Conservation (phyloP, 192 early-diverging fungal genomes). For the Coemansia guatemalensis region DNA sequence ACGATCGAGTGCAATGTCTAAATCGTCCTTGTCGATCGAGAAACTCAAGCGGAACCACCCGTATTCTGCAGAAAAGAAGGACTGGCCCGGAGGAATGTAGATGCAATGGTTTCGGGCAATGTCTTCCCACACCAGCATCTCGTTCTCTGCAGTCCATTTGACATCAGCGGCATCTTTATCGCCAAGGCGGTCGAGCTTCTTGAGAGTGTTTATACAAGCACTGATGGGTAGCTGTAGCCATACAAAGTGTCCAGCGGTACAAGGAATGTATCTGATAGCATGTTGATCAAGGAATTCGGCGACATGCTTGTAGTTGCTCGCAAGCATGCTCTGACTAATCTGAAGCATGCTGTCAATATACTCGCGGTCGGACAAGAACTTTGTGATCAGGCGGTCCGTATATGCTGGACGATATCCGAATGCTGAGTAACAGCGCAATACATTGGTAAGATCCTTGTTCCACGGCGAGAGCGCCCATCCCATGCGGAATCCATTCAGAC, state of each 20-base stretch:
- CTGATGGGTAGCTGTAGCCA: slow-evolving; percentile 52
- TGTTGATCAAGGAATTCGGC: slow-evolving; percentile 46
- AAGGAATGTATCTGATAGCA: slow-evolving; percentile 57
- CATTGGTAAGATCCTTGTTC: slow-evolving; percentile 53
- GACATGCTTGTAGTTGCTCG: slow-evolving; percentile 52
- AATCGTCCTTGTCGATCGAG: slow-evolving; percentile 48
- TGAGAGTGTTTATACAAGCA: slow-evolving; percentile 50
- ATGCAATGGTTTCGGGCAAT: slow-evolving; percentile 57
- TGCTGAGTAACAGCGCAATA: slow-evolving; percentile 36
- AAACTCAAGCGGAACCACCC: slow-evolving; percentile 72
- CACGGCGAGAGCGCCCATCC: slow-evolving; percentile 64
- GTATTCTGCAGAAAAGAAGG: slow-evolving; percentile 58
- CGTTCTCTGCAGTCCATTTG: slow-evolving; percentile 45
- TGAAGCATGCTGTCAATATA: slow-evolving; percentile 62
- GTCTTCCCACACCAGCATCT: slow-evolving; percentile 54
- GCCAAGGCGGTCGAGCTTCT: slow-evolving; percentile 7
- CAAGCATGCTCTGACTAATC: slow-evolving; percentile 59
- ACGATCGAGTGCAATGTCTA: slow-evolving; percentile 56
- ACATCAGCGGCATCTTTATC: slow-evolving; percentile 5
- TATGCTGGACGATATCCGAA: slow-evolving; percentile 67
- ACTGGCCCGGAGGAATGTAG: slow-evolving; percentile 67
- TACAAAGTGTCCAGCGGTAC: slow-evolving; percentile 72
- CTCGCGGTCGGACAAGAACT: slow-evolving; percentile 57
- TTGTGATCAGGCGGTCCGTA: slow-evolving; percentile 58
- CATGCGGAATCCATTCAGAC: slow-evolving; percentile 70